Base-by-base conservation (phyloP, 2,329 filamentous ascomycete genomes). In the Cercospora sp. region DNA sequence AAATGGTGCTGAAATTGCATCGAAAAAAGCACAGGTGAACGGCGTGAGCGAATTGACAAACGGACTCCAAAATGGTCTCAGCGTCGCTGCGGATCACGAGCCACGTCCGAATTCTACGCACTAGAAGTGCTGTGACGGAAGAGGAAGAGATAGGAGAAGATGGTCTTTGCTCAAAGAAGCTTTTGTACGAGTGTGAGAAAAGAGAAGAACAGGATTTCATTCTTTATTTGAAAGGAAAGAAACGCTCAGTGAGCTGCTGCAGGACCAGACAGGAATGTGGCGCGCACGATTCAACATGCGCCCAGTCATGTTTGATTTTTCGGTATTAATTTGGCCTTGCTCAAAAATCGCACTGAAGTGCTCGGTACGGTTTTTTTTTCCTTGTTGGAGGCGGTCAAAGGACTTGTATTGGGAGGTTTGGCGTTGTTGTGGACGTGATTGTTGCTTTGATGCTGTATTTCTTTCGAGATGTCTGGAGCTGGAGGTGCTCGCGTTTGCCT, bases 401-500 rank as follows among this genome's bases (percentile, higher is more conserved):
- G 18, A 20, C 18, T 18, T 48, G 42, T 18, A 36, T 8, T 48
- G n/a, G 18, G 18, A 3, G 23, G 3, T 8, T 30, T 31, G 30
- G 30, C 30, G 30, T 53, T 53, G 10, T 20, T 23, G 18, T 5
- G 45, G 8, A 5, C 9, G n/a, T 51, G 9, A 20, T 51, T 48
- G 18, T 5, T 4, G 5, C 1, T 45, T 45, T 45, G 40, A 45
- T 45, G 2, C 3, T 53, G 48, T 53, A 28, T 53, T 53, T 23
- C 26, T 20, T 33, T 58, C 26, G 28, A 20, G 28, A 58, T 58
- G 55, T 58, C 55, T 45, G 65, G 65, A 65, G 65, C 67, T 64
- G 69, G 69, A 57, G 69, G 69, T 64, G 69, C 69, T 71, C 65
- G 67, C 64, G 55, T 30, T 28, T 7, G 5, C 28, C 28, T 28